A percentile compares a stretch with the other conserved stretches of the same genome.
These are phyloP conservation scores for Cordyceps pruinosa DNA, from an alignment of 2,329 filamentous ascomycete genomes.

Conservation along the genomic window DNA sequence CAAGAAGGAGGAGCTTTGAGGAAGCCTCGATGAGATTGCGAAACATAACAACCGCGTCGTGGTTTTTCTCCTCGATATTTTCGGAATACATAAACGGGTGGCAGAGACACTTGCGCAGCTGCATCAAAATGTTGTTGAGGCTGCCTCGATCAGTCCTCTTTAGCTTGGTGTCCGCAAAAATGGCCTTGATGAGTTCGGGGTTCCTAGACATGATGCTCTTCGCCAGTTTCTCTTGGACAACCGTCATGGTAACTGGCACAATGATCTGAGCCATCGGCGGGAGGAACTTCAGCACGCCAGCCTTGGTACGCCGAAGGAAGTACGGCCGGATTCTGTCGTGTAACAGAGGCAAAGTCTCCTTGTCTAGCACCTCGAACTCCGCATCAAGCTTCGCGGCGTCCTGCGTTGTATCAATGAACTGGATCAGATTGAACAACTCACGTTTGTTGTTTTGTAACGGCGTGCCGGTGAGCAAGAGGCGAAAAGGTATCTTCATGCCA, in stretches of 20 bases:
- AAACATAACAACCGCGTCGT: conserved; percentile 55
- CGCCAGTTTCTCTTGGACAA: conserved; percentile 88
- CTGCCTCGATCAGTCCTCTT: conserved; percentile 68
- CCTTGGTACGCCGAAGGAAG: conserved; percentile 73
- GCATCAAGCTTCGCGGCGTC: conserved; percentile 69
- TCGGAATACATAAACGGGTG: conserved; percentile 93
- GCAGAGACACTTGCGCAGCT: conserved; percentile 87
- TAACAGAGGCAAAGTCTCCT: conserved; percentile 72
- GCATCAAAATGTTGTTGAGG: conserved; percentile 91
- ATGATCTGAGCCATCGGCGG: conserved; percentile 94
- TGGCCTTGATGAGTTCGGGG: conserved; percentile 76
- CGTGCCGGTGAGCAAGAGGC: conserved; percentile 81
- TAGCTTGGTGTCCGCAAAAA: conserved; percentile 65
- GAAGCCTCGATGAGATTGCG: conserved; percentile 87
- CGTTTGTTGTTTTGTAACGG: conserved; percentile 92
- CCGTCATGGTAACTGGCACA: conserved; percentile 88
- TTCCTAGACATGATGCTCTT: conserved; percentile 91
- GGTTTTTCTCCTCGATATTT: conserved; percentile 76
- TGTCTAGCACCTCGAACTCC: conserved; percentile 69
- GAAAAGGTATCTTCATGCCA: conserved; percentile 71
- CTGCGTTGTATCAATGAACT: conserved; percentile 72
- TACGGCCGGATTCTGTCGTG: conserved; percentile 76
- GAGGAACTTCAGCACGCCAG: conserved; percentile 81
- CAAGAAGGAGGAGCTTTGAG: conserved; percentile 76
- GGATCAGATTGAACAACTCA: conserved; percentile 92